phyloP scores from a whole-genome alignment of 2,329 filamentous ascomycete species.

The Botrytis sinoallii region DNA sequence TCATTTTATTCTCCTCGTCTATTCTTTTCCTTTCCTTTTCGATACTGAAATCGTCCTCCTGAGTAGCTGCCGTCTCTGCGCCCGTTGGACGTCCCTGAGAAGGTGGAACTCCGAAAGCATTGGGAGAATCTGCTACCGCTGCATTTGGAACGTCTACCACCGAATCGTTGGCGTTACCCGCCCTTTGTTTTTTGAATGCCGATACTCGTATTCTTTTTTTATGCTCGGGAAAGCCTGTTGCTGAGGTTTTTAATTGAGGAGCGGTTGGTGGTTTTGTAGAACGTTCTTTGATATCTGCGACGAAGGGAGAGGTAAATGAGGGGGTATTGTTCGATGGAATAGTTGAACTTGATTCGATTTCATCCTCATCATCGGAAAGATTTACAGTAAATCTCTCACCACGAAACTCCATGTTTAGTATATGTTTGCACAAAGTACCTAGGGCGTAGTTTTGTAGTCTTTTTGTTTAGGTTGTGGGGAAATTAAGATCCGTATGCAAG shows the following conservation, averaged over 20 bases:
- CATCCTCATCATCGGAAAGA: constrained; percentile 52
- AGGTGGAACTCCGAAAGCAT: constrained; percentile 25
- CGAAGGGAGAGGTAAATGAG: constrained; percentile 43
- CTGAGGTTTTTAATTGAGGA: constrained; percentile 54
- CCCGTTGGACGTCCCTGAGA: constrained; percentile 24
- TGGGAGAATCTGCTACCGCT: constrained; percentile 21
- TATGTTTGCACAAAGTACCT: background rate
- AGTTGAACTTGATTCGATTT: constrained; percentile 30
- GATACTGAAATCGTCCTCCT: constrained; percentile 35
- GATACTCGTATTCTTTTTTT: constrained; percentile 73
- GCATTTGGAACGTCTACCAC: constrained; percentile 23
- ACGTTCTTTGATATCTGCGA: constrained; percentile 78
- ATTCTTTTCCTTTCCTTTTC: constrained; percentile 68
- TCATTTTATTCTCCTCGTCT: constrained; percentile 75
- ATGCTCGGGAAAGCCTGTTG: constrained; percentile 82
- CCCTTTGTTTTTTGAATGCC: constrained; percentile 72
- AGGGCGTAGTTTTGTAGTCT: background rate
- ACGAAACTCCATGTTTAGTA: constrained; percentile 47
- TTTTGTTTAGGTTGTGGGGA: constrained; percentile 17
- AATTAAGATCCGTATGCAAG: constrained; percentile 18
- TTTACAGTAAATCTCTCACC: constrained; percentile 61
- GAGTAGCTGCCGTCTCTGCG: constrained; percentile 26
- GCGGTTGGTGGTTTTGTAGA: constrained; percentile 61
- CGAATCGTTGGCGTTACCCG: constrained; percentile 18
- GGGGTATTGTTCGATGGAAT: constrained; percentile 32